Evolutionary conservation across 2,329 filamentous ascomycete species (phyloP).

Genomic region (Clonostachys rhizophaga): DNA sequence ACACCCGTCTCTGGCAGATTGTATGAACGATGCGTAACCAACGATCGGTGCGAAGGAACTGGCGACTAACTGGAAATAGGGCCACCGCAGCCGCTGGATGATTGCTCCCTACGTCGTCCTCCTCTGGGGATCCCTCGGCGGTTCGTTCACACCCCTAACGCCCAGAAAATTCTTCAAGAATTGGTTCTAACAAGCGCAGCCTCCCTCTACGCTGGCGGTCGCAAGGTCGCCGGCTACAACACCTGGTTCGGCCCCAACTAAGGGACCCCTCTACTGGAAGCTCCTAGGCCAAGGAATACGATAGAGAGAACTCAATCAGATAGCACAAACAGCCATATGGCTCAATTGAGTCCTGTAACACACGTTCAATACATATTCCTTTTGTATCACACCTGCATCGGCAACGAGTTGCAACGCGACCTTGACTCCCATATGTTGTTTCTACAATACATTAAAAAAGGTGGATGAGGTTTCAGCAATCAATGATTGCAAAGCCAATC

Average conservation of each 20-base stretch:
- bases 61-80: conserved; percentile 32
- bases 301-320: too few relatives aligned
- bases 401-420: too few relatives aligned
- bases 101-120: conserved; percentile 65
- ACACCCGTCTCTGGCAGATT: conserved; percentile 72
- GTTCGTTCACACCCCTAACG: conserved; percentile 36
- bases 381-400: not conserved
- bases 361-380: conserved; percentile 2
- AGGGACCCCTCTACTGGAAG: not conserved
- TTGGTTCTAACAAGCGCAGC: conserved; percentile 27
- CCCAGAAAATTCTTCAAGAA: not conserved
- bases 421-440: not conserved
- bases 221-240: conserved; percentile 74
- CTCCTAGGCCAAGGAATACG: too few relatives aligned
- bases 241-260: conserved; percentile 55
- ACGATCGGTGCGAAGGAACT: not conserved
- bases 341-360: conserved; percentile 1
- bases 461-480: not conserved
- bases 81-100: conserved; percentile 59
- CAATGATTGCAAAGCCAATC: not conserved
- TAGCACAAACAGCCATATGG: not conserved
- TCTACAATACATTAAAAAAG: conserved; percentile 10
- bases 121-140: conserved; percentile 57
- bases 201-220: conserved; percentile 67
- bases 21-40: conserved; percentile 41